These are phyloP conservation scores for Pseudocercospora fuligena DNA, from an alignment of 2,329 filamentous ascomycete species.

Conservation along the genomic window DNA sequence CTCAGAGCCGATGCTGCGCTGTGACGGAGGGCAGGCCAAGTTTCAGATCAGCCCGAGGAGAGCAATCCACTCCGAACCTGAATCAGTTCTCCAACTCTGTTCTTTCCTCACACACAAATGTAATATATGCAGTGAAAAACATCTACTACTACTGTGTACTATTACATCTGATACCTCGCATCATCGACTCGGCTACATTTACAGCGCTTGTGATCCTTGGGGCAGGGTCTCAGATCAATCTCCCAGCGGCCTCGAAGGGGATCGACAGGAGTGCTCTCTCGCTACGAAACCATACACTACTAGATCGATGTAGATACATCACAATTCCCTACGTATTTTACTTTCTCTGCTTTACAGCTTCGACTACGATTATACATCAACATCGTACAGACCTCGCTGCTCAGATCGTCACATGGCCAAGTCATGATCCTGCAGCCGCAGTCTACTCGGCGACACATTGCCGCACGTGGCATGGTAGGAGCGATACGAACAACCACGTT, in stretches of 20 bases:
- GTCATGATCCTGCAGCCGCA: neutral
- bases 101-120: no score
- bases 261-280: neutral
- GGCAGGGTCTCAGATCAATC: neutral
- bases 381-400: neutral
- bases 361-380: neutral
- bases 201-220: neutral
- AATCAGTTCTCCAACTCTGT: no score
- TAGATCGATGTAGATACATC: neutral
- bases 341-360: neutral
- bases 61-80: neutral
- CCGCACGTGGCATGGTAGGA: slow-evolving; percentile 3
- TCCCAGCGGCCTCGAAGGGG: neutral
- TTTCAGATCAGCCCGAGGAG: neutral
- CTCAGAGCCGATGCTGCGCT: slow-evolving; percentile 6
- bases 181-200: neutral
- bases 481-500: slow-evolving; percentile 2
- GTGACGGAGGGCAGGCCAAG: slow-evolving; percentile 8
- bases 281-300: neutral
- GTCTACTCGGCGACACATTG: neutral
- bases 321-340: neutral
- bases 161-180: neutral
- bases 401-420: neutral
- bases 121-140: neutral
- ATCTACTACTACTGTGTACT: neutral